Evolutionary conservation across 2,329 filamentous ascomycete genomes (phyloP).

Genomic region (Diaporthe capsici): DNA sequence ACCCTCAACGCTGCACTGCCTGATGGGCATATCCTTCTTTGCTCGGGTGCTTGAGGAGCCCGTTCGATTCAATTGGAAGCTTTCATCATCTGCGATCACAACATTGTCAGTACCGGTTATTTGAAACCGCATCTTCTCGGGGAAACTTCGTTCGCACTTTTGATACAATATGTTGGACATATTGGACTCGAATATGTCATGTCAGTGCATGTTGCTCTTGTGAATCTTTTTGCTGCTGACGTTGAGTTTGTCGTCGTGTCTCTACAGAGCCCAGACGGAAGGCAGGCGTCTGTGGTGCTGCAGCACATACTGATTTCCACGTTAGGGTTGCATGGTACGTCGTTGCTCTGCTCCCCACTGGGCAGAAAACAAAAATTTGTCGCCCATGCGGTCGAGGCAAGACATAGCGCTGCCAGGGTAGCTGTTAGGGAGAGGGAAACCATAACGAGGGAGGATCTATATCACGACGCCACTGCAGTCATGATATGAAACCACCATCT

Average conservation of each 20-base stretch:
- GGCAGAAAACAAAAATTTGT: constrained; percentile 23
- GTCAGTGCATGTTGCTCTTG: constrained; percentile 35
- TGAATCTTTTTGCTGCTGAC: constrained; percentile 19
- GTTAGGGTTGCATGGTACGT: constrained; percentile 29
- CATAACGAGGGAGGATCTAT: constrained; percentile 26
- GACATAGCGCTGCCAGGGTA: constrained; percentile 30
- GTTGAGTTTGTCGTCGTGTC: constrained; percentile 2
- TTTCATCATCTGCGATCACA: not conserved
- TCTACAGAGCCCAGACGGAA: constrained; percentile 36
- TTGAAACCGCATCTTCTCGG: not conserved
- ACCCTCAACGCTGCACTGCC: constrained; percentile 20
- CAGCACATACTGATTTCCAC: constrained; percentile 32
- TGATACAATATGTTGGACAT: constrained; percentile 32
- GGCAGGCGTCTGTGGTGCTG: constrained; percentile 25
- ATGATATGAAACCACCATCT: not conserved
- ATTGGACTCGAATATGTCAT: constrained; percentile 14
- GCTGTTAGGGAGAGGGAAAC: constrained; percentile 28
- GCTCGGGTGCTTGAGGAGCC: not conserved
- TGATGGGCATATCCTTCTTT: constrained; percentile 19
- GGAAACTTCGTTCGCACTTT: not conserved
- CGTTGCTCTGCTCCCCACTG: constrained; percentile 24
- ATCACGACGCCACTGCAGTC: not conserved
- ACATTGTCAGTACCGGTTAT: not conserved
- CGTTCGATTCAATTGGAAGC: not conserved
- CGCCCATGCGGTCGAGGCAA: constrained; percentile 22